A percentile compares a stretch with the other conserved stretches of the same genome.
These are phyloP conservation scores for Dentipellis fragilis DNA, from an alignment of 768 basidiomycete species.

Conservation along the genomic window DNA sequence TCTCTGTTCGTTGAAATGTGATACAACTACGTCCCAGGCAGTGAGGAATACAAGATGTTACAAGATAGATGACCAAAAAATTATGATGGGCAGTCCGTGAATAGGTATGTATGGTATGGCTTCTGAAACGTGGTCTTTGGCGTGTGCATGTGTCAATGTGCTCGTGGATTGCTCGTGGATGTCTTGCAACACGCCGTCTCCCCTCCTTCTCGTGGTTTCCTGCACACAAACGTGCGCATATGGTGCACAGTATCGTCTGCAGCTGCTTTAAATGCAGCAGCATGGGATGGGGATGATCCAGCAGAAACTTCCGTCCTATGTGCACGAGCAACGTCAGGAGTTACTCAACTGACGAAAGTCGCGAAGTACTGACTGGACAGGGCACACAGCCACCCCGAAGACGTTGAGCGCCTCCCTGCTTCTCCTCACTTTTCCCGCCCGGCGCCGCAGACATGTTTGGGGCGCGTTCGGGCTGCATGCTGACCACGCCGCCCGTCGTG, in stretches of 20 bases:
- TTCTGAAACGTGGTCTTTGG: too few species aligned
- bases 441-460: not conserved
- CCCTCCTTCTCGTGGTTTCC: too few species aligned
- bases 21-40: too few species aligned
- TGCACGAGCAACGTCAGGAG: not conserved
- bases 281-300: slow-evolving; percentile 1
- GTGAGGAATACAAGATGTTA: too few species aligned
- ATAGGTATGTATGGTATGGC: too few species aligned
- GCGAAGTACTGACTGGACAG: not conserved
- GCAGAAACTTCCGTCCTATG: not conserved
- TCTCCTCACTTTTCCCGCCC: not conserved
- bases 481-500: not conserved
- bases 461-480: not conserved
- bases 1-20: too few species aligned
- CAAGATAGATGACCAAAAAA: too few species aligned
- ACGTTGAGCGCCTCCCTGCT: not conserved
- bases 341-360: not conserved
- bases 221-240: too few species aligned
- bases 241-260: not conserved
- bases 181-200: too few species aligned
- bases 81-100: too few species aligned
- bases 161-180: too few species aligned
- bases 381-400: not conserved
- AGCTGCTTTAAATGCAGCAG: not conserved
- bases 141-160: too few species aligned